Base-by-base conservation (phyloP, 139 green algal species). In the Yamagishiella unicocca region DNA sequence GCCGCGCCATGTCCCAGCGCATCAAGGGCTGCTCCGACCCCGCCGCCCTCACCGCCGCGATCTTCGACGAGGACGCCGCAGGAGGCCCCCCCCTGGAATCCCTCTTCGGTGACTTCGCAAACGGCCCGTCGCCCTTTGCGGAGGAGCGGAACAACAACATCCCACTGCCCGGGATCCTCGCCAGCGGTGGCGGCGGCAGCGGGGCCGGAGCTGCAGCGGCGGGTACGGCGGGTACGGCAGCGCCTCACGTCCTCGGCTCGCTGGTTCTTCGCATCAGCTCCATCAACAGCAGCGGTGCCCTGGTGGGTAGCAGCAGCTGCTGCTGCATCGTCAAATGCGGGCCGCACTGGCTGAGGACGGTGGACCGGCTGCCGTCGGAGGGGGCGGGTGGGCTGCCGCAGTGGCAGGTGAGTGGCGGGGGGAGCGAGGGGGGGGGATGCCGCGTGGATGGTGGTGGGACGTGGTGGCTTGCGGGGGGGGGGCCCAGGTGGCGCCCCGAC, bases 311-410 rank as follows among this genome's bases (percentile, higher is more conserved):
- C 33, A 53, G 25, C 35, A 71, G 35, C 50, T 92, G 46, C 77
- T 89, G 83, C 83, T 70, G 88, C 35, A 43, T 92, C 33, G 53
- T 89, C n/a, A 92, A 92, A 40, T 67, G 55, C 38, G 78, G 78
- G 19, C 78, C 78, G 7, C 78, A 85, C 78, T 85, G 78, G 78
- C 53, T 85, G 38, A 37, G 78, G 5, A 85, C 78, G 37, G 27
- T 22, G 35, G 78, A 85, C 58, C 43, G 58, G 66, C 10, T 38
- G n/a, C 42, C 77, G 19, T 38, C 58, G 31, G 45, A 84, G 58
- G 78, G 42, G 8, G 42, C 24, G 4, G 58, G 78, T 27, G 25
- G 27, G 19, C 42, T 58, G 38, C 78, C 78, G 17, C 40, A 75
- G 25, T 85, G 78, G 78, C 78, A 85, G 77, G 77, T 84, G 53